Base-by-base conservation (phyloP, 1,139 yeast genomes). In the Taphrina communis region DNA sequence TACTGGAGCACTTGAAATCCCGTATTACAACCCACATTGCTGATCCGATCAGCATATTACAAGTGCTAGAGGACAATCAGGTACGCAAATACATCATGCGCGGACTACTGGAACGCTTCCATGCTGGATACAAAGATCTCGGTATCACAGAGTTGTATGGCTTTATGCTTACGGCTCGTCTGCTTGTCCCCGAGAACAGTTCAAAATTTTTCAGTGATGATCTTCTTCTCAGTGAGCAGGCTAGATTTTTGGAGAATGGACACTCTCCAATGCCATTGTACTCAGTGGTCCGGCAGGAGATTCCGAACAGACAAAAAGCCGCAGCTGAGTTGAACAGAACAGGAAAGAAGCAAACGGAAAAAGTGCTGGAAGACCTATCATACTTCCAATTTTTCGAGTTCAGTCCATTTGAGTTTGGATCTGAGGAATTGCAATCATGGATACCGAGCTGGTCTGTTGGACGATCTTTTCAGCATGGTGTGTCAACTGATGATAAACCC, bases 321-420 rank as follows among this genome's bases (percentile, higher is more conserved):
- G 63, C 50, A 17, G 50, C 66, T 11, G 48, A 50, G 12, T 56
- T 39, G 11, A 42, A 60, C 53, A 56, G 31, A 19, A 25, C 35
- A 17, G 66, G 63, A 9, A 52, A 62, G 39, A 12, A 17, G 25
- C 52, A 51, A 55, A 44, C 39, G 21, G 31, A 17, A 21, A 53
- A 53, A 9, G 25, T 17, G 8, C 42, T 39, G 9, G 62, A 46
- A 44, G 35, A 35, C 41, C 21, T n/a, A 46, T 67, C 70, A n/a
- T 73, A 72, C 68, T 73, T 73, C 51, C 74, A 73, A 56, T 73
- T 74, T 72, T 73, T 73, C 56, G 75, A 73, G 61, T 57, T 73
- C 36, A 72, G 74, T 8, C 75, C 75, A 25, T 73, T 71, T 58
- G 75, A 73, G 63, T 70, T 72, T 19, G 75, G 75, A 38, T 72